phyloP scores from a whole-genome alignment of 2,329 filamentous ascomycete genomes.

The Didymella exigua region DNA sequence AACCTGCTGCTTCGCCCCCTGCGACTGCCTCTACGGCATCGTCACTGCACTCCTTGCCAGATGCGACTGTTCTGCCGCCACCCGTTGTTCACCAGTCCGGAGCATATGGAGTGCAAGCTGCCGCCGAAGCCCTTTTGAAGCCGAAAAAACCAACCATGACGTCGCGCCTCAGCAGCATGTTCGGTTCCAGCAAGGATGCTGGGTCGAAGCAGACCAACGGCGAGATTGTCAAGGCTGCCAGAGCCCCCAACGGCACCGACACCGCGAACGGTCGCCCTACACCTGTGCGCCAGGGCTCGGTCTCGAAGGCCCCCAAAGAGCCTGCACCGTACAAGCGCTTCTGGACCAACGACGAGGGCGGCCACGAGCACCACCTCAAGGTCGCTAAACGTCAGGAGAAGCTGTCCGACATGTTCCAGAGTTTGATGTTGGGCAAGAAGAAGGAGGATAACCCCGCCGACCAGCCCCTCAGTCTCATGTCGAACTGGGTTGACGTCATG shows the following conservation, averaged over 20 bases:
- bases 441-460: slow-evolving; percentile 73
- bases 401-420: slow-evolving; percentile 87
- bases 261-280: slow-evolving; percentile 32
- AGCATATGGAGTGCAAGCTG: slow-evolving; percentile 36
- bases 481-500: slow-evolving; percentile 93
- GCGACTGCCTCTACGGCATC: slow-evolving; percentile 46
- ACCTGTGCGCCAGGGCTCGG: slow-evolving; percentile 31
- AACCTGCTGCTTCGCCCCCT: slow-evolving; percentile 39
- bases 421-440: slow-evolving; percentile 80
- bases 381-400: slow-evolving; percentile 93
- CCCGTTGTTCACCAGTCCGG: slow-evolving; percentile 32
- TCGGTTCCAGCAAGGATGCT: slow-evolving; percentile 42
- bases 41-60: slow-evolving; percentile 47
- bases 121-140: slow-evolving; percentile 43
- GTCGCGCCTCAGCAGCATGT: slow-evolving; percentile 51
- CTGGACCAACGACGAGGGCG: slow-evolving; percentile 66
- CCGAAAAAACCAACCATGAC: slow-evolving; percentile 51
- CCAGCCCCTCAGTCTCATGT: slow-evolving; percentile 88
- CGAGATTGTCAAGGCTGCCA: slow-evolving; percentile 31
- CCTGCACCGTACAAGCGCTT: slow-evolving; percentile 55
- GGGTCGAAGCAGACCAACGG: slow-evolving; percentile 35
- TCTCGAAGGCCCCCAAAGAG: slow-evolving; percentile 38
- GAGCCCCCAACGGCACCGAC: slow-evolving; percentile 34
- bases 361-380: slow-evolving; percentile 87
- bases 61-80: slow-evolving; percentile 39